Evolutionary conservation across 495 filamentous ascomycete genomes (phyloP).

Genomic region (Tuber microsphaerosporum): DNA sequence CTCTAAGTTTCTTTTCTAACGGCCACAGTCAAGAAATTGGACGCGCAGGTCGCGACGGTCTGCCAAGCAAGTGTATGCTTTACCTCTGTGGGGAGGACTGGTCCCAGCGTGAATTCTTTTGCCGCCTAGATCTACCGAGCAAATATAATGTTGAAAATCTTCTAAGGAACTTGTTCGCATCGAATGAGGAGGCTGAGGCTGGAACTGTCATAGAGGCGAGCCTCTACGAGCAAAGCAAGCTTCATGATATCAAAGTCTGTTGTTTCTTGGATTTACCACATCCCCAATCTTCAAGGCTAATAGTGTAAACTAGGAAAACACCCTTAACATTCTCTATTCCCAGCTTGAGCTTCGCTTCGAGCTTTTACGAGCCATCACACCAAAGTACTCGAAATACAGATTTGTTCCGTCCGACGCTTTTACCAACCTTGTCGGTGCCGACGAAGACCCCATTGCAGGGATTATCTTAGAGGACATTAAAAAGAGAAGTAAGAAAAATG

Average conservation of each 20-base stretch:
- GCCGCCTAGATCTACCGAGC: conserved; percentile 52
- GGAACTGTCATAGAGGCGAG: conserved; percentile 48
- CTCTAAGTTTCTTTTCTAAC: conserved; percentile 4
- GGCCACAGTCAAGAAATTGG: conserved; percentile 53
- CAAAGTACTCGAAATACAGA: conserved; percentile 51
- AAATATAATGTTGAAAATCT: conserved; percentile 45
- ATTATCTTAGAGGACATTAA: conserved; percentile 39
- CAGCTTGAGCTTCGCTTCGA: conserved; percentile 52
- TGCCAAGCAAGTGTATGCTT: conserved; percentile 50
- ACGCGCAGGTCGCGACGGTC: conserved; percentile 52
- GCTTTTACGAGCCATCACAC: conserved; percentile 51
- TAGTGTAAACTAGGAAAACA: conserved; percentile 36
- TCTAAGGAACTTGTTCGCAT: conserved; percentile 47
- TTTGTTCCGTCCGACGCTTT: conserved; percentile 44
- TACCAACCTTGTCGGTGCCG: conserved; percentile 17
- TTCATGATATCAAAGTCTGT: conserved; percentile 47
- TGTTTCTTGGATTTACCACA: not conserved
- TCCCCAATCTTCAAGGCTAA: conserved; percentile 20
- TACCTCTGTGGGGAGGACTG: conserved; percentile 52
- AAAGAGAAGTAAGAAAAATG: conserved; percentile 32
- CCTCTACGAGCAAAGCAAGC: conserved; percentile 43
- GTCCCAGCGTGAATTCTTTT: conserved; percentile 51
- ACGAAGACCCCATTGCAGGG: conserved; percentile 41
- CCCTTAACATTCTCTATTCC: conserved; percentile 48
- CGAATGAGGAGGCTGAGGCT: conserved; percentile 29